A percentile compares a stretch with the other conserved stretches of the same genome.
phyloP scores from a whole-genome alignment of 2,329 filamentous ascomycete genomes.

The Fusarium veterinarium region DNA sequence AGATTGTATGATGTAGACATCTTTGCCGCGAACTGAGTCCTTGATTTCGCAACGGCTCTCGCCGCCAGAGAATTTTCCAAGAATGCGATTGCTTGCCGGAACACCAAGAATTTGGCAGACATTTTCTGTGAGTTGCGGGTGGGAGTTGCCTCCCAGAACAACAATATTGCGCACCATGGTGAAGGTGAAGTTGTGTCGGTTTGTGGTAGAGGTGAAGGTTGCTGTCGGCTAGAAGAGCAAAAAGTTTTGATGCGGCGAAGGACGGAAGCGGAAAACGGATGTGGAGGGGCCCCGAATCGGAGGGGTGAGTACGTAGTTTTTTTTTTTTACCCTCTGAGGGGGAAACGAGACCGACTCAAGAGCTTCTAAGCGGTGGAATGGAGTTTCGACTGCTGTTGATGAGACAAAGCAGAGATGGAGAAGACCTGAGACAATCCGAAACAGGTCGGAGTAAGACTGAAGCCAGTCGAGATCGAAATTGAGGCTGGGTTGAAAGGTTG shows the following conservation, averaged over 20 bases:
- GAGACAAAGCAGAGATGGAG: constrained; percentile 4
- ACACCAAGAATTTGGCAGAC: constrained; percentile 92
- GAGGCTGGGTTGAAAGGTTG: constrained; percentile 34
- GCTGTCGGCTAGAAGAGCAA: constrained; percentile 32
- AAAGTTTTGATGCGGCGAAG: constrained; percentile 43
- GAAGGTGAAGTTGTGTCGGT: constrained; percentile 31
- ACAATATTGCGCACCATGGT: constrained; percentile 95
- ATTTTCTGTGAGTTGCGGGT: constrained; percentile 85
- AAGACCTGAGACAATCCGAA: constrained; percentile 31
- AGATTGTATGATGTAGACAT: constrained; percentile 98
- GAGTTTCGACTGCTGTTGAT: constrained; percentile 13
- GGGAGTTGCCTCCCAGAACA: constrained; percentile 91
- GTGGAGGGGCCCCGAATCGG: constrained; percentile 46
- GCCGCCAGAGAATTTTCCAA: constrained; percentile 93
- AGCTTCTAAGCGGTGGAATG: constrained; percentile 16
- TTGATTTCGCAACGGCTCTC: constrained; percentile 96
- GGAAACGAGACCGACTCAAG: constrained; percentile 22
- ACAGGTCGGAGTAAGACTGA: constrained; percentile 29
- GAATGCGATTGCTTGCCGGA: constrained; percentile 82
- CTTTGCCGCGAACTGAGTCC: constrained; percentile 96
- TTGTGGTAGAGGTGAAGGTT: constrained; percentile 12
- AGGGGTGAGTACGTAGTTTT: constrained; percentile 35
- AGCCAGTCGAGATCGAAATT: constrained; percentile 19
- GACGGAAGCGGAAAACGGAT: constrained; percentile 45
- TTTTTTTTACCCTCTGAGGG: constrained; percentile 14